Base-by-base conservation (phyloP, 441 rosid species). In the Populus hybrid region DNA sequence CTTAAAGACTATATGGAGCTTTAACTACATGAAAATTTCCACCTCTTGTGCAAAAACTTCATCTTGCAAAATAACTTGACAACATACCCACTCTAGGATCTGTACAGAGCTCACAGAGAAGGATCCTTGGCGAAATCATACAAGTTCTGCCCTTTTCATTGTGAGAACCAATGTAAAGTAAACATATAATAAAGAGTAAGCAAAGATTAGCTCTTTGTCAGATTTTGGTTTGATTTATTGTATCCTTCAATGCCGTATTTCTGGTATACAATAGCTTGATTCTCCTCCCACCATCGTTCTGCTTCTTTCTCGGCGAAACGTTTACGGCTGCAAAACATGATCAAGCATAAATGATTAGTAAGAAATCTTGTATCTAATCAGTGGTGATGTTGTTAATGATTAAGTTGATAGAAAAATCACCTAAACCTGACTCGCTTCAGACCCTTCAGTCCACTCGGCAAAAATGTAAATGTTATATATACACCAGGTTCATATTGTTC, bases 371-470 rank as follows among this genome's bases (percentile, higher is more conserved):
- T 2, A 16, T 53, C 61, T 16, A 6, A 53, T 53, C n/a, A 53
- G 18, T 16, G 61, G n/a, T 5, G n/a, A 16, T 53, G 61, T 18
- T 53, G 61, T 53, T 53, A 30, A 30, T 30, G 32, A 66, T 66
- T 5, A 1, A 16, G 18, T 66, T 7, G 5, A 6, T 11, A 38
- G 67, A 30, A 68, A 46, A 72, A 28, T 80, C 87, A 93, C 98
- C 95, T 93, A 57, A 93, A 93, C 72, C 98, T 83, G 67, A 93
- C 94, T 71, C 97, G 87, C 82, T 93, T 93, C 71, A 93, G 85
- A 36, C 89, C 91, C 80, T 84, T 89, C 68, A 79, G 86, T 66
- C 95, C 97, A 11, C 84, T 77, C 19, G 88, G 82, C 84, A 89
- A 82, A 75, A 73, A 77, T n/a, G 87, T 85, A 50, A 88, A 82